Conservation (phyloP, 129 eudicot species). For the Smallanthus sonchifolius region DNA sequence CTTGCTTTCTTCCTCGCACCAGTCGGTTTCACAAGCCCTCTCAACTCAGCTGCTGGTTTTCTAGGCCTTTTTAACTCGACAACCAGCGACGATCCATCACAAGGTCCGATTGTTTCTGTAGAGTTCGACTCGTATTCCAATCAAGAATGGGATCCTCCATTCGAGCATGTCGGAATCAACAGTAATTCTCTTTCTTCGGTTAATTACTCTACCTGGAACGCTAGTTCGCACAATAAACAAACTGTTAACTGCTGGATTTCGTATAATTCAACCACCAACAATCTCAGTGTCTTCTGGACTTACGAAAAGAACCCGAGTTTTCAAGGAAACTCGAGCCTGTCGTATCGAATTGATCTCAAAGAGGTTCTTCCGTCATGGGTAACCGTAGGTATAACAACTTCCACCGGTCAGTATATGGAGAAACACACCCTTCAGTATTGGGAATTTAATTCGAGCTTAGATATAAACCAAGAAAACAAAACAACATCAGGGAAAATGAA, state of each 20-base stretch:
- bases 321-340: constrained; percentile 30
- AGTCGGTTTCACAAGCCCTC: constrained; percentile 35
- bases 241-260: constrained; percentile 36
- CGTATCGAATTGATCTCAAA: constrained; percentile 29
- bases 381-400: constrained; percentile 43
- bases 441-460: constrained; percentile 40
- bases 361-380: constrained; percentile 41
- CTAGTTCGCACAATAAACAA: constrained; percentile 34
- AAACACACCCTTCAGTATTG: constrained; percentile 30
- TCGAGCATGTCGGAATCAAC: constrained; percentile 48
- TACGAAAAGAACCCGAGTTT: constrained; percentile 30
- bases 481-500: constrained; percentile 4
- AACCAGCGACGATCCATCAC: constrained; percentile 23
- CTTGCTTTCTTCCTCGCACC: constrained; percentile 54
- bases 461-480: constrained; percentile 6
- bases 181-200: constrained; percentile 34
- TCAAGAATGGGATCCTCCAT: constrained; percentile 41
- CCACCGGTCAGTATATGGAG: constrained; percentile 41
- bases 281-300: constrained; percentile 35
- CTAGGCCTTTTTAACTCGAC: constrained; percentile 43
- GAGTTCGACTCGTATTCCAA: constrained; percentile 53
- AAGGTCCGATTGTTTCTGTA: constrained; percentile 33
- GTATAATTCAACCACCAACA: constrained; percentile 40
- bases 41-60: constrained; percentile 50
- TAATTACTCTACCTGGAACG: constrained; percentile 30